A percentile compares a stretch with the other conserved stretches of the same genome.
Conservation (phyloP, 2,329 filamentous ascomycete genomes). For the Scorias spongiosa region DNA sequence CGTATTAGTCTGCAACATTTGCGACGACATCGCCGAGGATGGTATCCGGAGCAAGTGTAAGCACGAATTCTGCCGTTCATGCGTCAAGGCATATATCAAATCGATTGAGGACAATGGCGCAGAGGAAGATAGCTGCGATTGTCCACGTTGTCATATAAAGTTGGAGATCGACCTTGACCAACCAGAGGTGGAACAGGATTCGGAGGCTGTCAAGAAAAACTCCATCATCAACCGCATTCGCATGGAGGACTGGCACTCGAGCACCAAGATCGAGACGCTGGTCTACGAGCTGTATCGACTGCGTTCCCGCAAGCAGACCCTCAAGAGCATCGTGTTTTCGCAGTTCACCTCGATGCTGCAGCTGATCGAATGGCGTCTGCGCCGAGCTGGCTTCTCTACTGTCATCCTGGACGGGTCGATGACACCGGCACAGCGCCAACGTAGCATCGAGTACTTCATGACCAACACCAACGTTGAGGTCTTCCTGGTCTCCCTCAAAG, state of each 20-base stretch:
- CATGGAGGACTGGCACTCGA: conserved; percentile 98
- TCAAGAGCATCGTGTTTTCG: conserved; percentile 95
- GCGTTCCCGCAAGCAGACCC: conserved; percentile 78
- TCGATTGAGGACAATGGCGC: conserved; percentile 53
- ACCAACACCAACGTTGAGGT: conserved; percentile 86
- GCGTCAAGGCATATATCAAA: conserved; percentile 64
- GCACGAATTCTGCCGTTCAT: conserved; percentile 80
- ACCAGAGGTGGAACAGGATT: conserved; percentile 86
- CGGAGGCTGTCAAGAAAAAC: conserved; percentile 73
- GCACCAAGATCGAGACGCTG: conserved; percentile 92
- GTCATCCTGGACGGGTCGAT: conserved; percentile 98
- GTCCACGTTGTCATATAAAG: conserved; percentile 80
- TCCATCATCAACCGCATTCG: conserved; percentile 98
- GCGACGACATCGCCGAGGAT: conserved; percentile 90
- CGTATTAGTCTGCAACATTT: conserved; percentile 80
- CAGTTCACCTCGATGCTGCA: conserved; percentile 97
- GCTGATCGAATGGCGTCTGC: conserved; percentile 90
- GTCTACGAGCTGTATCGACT: conserved; percentile 88
- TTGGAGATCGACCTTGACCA: conserved; percentile 87
- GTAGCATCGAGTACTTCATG: conserved; percentile 94
- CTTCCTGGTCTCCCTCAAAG: conserved; percentile 90
- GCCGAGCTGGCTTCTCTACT: conserved; percentile 91
- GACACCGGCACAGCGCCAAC: conserved; percentile 85
- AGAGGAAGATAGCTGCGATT: conserved; percentile 42
- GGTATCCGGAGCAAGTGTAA: conserved; percentile 82